A percentile compares a stretch with the other conserved stretches of the same genome.
These are phyloP conservation scores for Penicillium digitatum DNA, from an alignment of 2,329 filamentous ascomycete species.

Conservation along the genomic window DNA sequence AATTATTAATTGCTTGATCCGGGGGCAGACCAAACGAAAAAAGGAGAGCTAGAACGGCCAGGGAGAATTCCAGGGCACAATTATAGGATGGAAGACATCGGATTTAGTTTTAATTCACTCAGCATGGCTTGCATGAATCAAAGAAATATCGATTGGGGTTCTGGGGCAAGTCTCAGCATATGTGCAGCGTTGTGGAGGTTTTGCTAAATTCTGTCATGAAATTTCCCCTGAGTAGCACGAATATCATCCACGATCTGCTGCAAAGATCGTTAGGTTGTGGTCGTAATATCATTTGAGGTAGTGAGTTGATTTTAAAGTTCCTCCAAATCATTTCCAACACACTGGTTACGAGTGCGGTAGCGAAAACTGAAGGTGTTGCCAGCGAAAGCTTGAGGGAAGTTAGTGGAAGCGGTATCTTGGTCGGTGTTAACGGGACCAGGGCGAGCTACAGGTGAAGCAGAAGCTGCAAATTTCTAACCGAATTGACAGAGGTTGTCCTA, in stretches of 20 bases:
- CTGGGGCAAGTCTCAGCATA: background rate
- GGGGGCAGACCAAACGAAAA: no score
- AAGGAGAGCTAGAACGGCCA: background rate
- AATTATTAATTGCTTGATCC: no score
- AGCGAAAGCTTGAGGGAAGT: background rate
- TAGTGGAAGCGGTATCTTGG: background rate
- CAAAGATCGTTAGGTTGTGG: background rate
- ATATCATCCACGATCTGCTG: background rate
- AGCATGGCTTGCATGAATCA: background rate
- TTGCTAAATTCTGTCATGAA: background rate
- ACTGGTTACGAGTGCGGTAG: no score
- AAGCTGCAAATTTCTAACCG: background rate
- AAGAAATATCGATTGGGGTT: background rate
- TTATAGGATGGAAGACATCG: background rate
- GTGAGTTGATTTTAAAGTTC: background rate
- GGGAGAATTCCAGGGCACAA: background rate
- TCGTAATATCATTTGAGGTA: background rate
- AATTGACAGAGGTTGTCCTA: background rate
- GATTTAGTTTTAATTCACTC: background rate
- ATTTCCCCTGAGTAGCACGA: background rate
- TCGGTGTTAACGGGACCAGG: background rate
- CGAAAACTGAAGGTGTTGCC: background rate
- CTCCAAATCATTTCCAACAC: background rate
- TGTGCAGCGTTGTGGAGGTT: background rate
- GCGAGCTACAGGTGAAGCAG: background rate